Conservation (phyloP, 2,329 filamentous ascomycete genomes). For the Fusarium nisikadoi region DNA sequence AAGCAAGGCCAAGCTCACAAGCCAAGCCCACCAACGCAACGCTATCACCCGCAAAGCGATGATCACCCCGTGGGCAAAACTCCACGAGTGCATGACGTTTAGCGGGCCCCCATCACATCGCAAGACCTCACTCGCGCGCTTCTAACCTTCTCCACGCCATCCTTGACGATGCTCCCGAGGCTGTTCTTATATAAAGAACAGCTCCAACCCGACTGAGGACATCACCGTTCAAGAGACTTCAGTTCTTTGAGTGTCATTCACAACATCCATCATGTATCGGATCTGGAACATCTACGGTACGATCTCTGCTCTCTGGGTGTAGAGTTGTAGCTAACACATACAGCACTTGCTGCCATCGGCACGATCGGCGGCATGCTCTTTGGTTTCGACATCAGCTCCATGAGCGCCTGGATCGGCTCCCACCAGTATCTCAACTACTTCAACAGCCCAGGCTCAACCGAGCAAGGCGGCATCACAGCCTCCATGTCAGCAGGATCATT, state of each 20-base stretch:
- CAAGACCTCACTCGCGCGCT: constrained; percentile 42
- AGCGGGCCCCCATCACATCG: constrained; percentile 31
- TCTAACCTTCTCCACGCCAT: constrained; percentile 39
- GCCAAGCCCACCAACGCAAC: neutral
- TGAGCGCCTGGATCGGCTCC: constrained; percentile 66
- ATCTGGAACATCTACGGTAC: constrained; percentile 54
- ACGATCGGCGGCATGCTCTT: constrained; percentile 59
- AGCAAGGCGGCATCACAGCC: constrained; percentile 62
- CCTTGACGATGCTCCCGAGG: neutral
- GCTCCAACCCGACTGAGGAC: neutral
- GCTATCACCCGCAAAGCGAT: constrained; percentile 2
- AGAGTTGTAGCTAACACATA: constrained; percentile 3
- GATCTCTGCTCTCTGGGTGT: neutral
- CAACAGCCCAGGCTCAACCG: constrained; percentile 56
- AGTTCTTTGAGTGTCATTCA: neutral
- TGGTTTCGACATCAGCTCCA: constrained; percentile 68
- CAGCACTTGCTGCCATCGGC: constrained; percentile 52
- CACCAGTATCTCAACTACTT: constrained; percentile 64
- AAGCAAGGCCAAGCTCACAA: neutral
- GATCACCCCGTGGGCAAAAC: constrained; percentile 36
- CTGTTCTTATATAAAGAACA: constrained; percentile 34
- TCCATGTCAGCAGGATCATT: constrained; percentile 62
- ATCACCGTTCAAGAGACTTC: neutral
- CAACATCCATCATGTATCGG: constrained; percentile 45
- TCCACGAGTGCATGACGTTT: constrained; percentile 38